Conservation (phyloP, 208 protist species). For the Giardia duodenalis region DNA sequence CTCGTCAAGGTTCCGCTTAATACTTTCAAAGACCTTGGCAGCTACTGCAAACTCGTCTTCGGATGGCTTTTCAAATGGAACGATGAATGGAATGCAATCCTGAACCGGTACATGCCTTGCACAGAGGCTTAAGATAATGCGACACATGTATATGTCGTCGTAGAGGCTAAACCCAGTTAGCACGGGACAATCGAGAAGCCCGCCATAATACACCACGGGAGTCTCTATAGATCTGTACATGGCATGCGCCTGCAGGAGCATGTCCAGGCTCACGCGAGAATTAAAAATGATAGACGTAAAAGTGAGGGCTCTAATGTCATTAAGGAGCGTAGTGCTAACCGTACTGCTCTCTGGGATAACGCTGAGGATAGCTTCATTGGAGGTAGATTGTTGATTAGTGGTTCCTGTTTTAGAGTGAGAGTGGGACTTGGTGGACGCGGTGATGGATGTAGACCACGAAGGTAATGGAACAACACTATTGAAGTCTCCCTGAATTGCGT, state of each 20-base stretch:
- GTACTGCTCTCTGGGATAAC: background rate
- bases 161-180: background rate
- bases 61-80: background rate
- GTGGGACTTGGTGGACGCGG: background rate
- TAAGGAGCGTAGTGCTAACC: background rate
- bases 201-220: background rate
- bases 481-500: background rate
- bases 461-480: background rate
- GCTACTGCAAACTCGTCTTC: background rate
- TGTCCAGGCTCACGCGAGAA: background rate
- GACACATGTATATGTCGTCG: background rate
- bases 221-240: background rate
- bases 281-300: constrained; percentile 1
- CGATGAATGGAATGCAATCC: background rate
- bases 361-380: background rate
- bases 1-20: background rate
- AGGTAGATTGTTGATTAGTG: background rate
- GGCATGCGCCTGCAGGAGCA: background rate
- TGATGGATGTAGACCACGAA: background rate
- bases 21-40: background rate
- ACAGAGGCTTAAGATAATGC: background rate
- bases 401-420: background rate
- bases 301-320: background rate
- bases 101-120: background rate
- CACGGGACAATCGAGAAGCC: background rate